These are phyloP conservation scores for Saccharomyces hybrid DNA, from an alignment of 1,139 yeast genomes.

Conservation along the genomic window DNA sequence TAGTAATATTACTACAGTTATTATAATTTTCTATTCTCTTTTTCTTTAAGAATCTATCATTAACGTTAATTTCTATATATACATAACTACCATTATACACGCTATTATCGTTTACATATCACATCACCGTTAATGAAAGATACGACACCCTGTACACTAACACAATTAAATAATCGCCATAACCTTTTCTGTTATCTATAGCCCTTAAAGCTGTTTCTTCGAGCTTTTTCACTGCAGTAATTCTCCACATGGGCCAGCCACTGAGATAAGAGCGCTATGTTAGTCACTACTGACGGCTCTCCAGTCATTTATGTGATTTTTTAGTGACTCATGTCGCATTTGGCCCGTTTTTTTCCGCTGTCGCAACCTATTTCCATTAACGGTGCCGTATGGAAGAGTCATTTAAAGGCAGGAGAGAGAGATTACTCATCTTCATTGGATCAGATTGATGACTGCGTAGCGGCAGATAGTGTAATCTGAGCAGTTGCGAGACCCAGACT, in stretches of 20 bases:
- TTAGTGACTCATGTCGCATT: neutral
- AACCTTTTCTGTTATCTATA: neutral
- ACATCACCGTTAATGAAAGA: neutral
- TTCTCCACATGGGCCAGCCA: neutral
- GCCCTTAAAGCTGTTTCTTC: neutral
- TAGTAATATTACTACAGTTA: neutral
- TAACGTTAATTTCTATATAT: neutral
- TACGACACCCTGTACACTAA: neutral
- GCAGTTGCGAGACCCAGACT: neutral
- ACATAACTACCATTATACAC: neutral
- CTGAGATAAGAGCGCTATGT: neutral
- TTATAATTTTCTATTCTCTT: neutral
- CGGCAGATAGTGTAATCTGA: neutral
- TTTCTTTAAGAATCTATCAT: neutral
- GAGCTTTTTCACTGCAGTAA: neutral
- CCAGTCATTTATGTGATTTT: neutral
- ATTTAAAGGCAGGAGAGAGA: constrained; percentile 1
- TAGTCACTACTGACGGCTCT: neutral
- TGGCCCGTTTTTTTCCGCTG: neutral
- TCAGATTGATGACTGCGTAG: neutral
- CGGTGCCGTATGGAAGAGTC: neutral
- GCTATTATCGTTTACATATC: neutral
- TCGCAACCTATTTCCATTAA: neutral
- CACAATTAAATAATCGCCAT: neutral
- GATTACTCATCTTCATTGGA: neutral